Base-by-base conservation (phyloP, 1,284 basidiomycete species). In the Papiliotrema fonsecae region DNA sequence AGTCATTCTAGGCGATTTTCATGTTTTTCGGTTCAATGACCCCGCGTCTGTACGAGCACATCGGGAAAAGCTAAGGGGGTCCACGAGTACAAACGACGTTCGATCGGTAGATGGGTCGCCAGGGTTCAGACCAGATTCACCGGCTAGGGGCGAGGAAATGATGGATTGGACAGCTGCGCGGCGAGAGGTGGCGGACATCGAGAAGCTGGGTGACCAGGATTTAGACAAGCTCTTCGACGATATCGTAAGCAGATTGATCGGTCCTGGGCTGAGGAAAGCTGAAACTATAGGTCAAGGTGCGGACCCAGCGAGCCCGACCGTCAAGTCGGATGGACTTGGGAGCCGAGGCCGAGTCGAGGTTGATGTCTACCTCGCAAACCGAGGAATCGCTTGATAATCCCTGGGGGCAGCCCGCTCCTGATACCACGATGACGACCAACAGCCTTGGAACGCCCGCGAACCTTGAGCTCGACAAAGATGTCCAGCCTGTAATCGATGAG, bases 1-100 rank as follows among this genome's bases (percentile, higher is more conserved):
- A 37, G 91, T 98, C 62, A 97, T 98, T 69, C 79, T 98, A 44
- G 93, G 94, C 47, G 93, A 97, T 62, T 86, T 93, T 56, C 96
- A 98, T 74, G 92, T 97, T 49, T 98, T 98, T 74, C 83, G 94
- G 16, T 97, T 97, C 77, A 97, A 96, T 67, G 70, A 72, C 64
- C 92, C 92, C 0, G 90, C 91, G 67, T 88, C 93, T 64, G 93
- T 94, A 45, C 84, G 92, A 54, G 92, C 89, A 60, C 85, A 85
- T 60, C 82, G 91, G 44, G 83, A 91, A 69, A 84, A 87, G 40
- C 41, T 65, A 45, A 48, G 49, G 9, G 51, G 48, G 6, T 61
- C 61, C 5, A 36, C 45, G 4, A 63, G 57, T 36, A 37, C 62
- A 13, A 56, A 39, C 9, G 45, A 51, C 14, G 2, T 54, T 3